Base-by-base conservation (phyloP, 169 alveolate species). In the Hepatocystis sp. region DNA sequence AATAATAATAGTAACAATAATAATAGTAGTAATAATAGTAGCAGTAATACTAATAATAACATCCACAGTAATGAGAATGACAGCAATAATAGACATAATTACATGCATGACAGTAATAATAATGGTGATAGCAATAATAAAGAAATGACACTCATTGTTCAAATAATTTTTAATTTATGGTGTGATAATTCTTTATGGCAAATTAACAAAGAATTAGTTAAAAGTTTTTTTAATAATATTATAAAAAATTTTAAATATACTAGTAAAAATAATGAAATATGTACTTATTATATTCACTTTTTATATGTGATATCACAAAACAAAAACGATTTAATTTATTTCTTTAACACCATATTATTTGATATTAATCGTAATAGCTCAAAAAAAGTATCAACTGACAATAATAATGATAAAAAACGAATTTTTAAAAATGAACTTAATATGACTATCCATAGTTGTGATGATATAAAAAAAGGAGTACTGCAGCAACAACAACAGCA, bases 171-270 rank as follows among this genome's bases (percentile, higher is more conserved):
- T 19, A 60, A 58, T 27, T 28, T 76, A 25, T 76, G 88, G 88
- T 34, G 53, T 27, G 88, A 76, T 13, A 76, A 76, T 76, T 76
- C 76, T 7, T 52, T 76, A 17, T 76, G 88, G 88, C 88, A 76
- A 40, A 58, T 76, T 58, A 52, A 76, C 30, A 56, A 58, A 28
- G 76, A 76, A 17, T 60, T 76, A 52, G 25, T 76, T 25, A 76
- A 76, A 52, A 58, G 23, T 3, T 76, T 76, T 60, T 76, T 76
- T 49, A 58, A 39, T 23, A 58, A 58, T 46, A 32, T 76, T 19
- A 76, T 76, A 8, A 56, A 19, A 56, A 60, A 76, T 58, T 76
- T 76, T 52, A 76, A 76, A 36, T 76, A 34, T 64, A 76, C 65
- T 63, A 76, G 39, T 25, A 76, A 76, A 30, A 76, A 76, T 25